Base-by-base conservation (phyloP, 176 grass and related monocot genomes). In the Typha latifolia region DNA sequence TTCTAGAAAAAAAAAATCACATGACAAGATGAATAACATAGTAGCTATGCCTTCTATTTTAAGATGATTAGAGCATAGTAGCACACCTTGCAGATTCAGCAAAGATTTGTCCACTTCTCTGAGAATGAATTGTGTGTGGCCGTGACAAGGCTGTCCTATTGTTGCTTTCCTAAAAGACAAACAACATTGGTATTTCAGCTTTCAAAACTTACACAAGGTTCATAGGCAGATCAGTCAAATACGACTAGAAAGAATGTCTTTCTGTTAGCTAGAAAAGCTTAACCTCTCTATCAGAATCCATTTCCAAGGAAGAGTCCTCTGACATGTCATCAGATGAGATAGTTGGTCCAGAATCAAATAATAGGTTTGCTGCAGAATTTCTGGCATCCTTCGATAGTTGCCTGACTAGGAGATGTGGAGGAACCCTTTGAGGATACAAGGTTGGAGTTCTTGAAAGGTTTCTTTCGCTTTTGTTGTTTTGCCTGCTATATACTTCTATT, bases 401-500 rank as follows among this genome's bases (percentile, higher is more conserved):
- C 50, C 64, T 70, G 47, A 85, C 24, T 32, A 90, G 75, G 72
- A 90, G 76, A 62, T 90, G 79, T n/a, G 82, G 82, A 37, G 82
- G 20, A 14, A 90, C 87, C 32, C 87, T 80, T 67, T 90, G 87
- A 59, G 87, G 87, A 74, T 82, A 90, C 32, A 82, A 72, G 69
- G 82, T 69, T 4, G 82, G 87, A 47, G 68, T 64, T 74, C 77
- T 76, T 69, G 68, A 12, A 18, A 82, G 62, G 5, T 77, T 71
- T 47, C 64, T 77, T 77, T 73, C 65, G 0, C 68, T 74, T 32
- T 23, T 1, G 67, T 71, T 76, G 32, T 72, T 50, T 64, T 76
- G 74, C 75, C 82, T 74, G 19, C 72, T 77, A 70, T 72, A 85
- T 3, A 82, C 53, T 69, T 90, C 79, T 9, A 66, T 67, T 12